Conservation (phyloP, 169 alveolate genomes). For the Haemoproteus tartakovskyi region DNA sequence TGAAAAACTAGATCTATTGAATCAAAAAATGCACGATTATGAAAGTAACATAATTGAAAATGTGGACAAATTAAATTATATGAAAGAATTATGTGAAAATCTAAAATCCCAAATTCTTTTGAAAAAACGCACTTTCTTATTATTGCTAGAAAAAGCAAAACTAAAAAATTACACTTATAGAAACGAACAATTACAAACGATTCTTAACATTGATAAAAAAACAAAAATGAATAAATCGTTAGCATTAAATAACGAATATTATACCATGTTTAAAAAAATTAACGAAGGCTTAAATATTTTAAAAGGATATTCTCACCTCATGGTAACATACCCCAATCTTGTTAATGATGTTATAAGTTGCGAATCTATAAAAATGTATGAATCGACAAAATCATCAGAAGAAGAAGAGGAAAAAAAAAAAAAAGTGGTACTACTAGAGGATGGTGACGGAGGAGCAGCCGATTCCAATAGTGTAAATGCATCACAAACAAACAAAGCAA, state of each 20-base stretch:
- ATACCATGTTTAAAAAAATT: slow-evolving; percentile 15
- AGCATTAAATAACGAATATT: slow-evolving; percentile 19
- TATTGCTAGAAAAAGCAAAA: slow-evolving; percentile 50
- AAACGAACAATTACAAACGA: slow-evolving; percentile 29
- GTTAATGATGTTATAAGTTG: slow-evolving; percentile 13
- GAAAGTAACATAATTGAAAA: slow-evolving; percentile 52
- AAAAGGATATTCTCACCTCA: slow-evolving; percentile 29
- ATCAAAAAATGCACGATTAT: slow-evolving; percentile 41
- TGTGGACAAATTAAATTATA: slow-evolving; percentile 24
- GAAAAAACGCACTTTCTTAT: slow-evolving; percentile 28
- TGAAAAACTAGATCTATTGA: slow-evolving; percentile 7
- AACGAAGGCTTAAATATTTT: slow-evolving; percentile 31
- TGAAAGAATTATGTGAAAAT: slow-evolving; percentile 39
- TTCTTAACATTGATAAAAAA: slow-evolving; percentile 14
- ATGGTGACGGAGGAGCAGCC: not conserved
- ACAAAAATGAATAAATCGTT: not conserved
- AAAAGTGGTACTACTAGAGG: too few relatives aligned
- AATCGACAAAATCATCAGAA: slow-evolving; percentile 34
- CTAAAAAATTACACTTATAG: slow-evolving; percentile 15
- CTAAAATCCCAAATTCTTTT: slow-evolving; percentile 14
- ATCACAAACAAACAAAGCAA: slow-evolving; percentile 7
- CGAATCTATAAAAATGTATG: not conserved
- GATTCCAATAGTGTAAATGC: slow-evolving; percentile 8
- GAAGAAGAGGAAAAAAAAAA: not conserved
- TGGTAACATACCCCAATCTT: slow-evolving; percentile 8